phyloP scores from a whole-genome alignment of 352 stramenopile genomes.

The Pythium rhizo-oryzae region DNA sequence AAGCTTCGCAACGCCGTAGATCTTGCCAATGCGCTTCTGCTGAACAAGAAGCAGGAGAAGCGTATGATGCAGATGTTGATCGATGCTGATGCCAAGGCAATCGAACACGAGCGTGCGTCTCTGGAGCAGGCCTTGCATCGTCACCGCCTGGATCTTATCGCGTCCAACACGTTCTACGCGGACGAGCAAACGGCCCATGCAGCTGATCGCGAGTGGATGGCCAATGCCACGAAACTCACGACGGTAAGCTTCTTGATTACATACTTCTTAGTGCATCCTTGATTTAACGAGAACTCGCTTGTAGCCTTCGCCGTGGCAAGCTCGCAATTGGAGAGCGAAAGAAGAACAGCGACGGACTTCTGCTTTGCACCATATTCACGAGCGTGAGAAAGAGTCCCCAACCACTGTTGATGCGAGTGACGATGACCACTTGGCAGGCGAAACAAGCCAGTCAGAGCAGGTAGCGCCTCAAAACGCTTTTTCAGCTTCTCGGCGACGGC shows the following conservation, averaged over 20 bases:
- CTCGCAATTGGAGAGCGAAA: constrained; percentile 62
- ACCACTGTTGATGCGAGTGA: not conserved
- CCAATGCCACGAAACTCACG: constrained; percentile 16
- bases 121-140: constrained; percentile 65
- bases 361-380: not conserved
- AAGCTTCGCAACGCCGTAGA: constrained; percentile 78
- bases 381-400: not conserved
- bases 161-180: constrained; percentile 34
- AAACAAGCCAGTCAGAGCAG: not conserved
- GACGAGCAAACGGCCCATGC: constrained; percentile 13
- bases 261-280: not conserved
- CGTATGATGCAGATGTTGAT: constrained; percentile 65
- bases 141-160: constrained; percentile 52
- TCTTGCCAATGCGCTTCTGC: constrained; percentile 51
- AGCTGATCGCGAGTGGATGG: constrained; percentile 32
- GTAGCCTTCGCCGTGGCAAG: constrained; percentile 69
- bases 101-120: constrained; percentile 63
- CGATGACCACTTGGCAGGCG: not conserved
- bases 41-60: constrained; percentile 66
- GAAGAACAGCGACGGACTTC: constrained; percentile 22
- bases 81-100: constrained; percentile 62
- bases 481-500: not conserved
- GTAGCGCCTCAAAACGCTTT: not conserved
- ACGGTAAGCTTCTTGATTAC: constrained; percentile 15
- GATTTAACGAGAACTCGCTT: not conserved